A percentile compares a stretch with the other conserved stretches of the same genome.
Evolutionary conservation across 139 green algal genomes (phyloP).

Genomic region (Tetradesmus obliquus): DNA sequence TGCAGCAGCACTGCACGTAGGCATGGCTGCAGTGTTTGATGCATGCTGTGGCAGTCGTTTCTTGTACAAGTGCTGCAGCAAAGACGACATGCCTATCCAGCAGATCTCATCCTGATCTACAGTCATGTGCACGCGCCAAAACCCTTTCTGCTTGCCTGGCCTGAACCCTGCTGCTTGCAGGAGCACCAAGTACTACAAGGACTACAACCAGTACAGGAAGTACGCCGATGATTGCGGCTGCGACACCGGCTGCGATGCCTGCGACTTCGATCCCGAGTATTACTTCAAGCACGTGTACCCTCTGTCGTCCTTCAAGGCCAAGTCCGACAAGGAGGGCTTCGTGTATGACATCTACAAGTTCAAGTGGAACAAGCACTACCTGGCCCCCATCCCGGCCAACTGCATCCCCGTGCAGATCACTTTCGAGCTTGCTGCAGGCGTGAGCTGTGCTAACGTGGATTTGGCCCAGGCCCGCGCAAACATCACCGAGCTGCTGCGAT

Average conservation of each 20-base stretch:
- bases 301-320: not conserved
- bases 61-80: not conserved
- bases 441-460: not conserved
- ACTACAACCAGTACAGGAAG: conserved; percentile 30
- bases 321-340: conserved; percentile 7
- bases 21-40: not conserved
- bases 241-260: conserved; percentile 1
- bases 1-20: not conserved
- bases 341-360: conserved; percentile 14
- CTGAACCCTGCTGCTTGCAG: not conserved
- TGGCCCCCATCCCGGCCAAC: conserved; percentile 1
- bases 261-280: conserved; percentile 23
- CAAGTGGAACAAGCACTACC: conserved; percentile 24
- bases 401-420: not conserved
- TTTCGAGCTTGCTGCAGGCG: not conserved
- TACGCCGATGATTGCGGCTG: not conserved
- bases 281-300: conserved; percentile 25
- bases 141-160: too few species aligned
- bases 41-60: not conserved
- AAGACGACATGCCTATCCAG: not conserved
- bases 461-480: not conserved
- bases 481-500: not conserved
- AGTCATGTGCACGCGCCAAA: too few species aligned
- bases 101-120: too few species aligned
- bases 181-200: conserved; percentile 24